Evolutionary conservation across 2,329 filamentous ascomycete species (phyloP).

Genomic region (Biscogniauxia sp.): DNA sequence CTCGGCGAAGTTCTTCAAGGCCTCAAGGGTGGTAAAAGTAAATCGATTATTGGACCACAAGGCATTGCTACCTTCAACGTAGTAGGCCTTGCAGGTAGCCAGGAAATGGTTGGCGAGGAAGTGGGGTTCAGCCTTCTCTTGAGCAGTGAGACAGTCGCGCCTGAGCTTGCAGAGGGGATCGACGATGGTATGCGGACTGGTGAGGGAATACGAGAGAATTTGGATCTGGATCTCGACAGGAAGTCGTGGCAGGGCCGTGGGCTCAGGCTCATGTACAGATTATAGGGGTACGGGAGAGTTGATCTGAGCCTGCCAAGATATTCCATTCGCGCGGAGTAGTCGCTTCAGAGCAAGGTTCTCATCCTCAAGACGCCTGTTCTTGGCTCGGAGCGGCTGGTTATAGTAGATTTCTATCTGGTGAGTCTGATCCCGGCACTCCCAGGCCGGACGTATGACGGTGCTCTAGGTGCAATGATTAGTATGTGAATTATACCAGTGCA

Average conservation of each 20-base stretch:
- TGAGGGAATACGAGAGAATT: slow-evolving; percentile 51
- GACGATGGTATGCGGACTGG: slow-evolving; percentile 48
- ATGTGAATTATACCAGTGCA: no score
- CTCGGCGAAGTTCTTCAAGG: slow-evolving; percentile 48
- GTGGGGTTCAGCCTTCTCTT: slow-evolving; percentile 43
- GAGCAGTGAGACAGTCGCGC: slow-evolving; percentile 41
- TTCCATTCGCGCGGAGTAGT: slow-evolving; percentile 50
- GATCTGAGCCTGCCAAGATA: slow-evolving; percentile 45
- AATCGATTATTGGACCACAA: slow-evolving; percentile 54
- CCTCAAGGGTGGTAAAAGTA: slow-evolving; percentile 51
- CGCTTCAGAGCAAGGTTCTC: slow-evolving; percentile 51
- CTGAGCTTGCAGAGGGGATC: slow-evolving; percentile 50
- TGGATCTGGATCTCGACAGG: slow-evolving; percentile 53
- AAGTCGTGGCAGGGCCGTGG: slow-evolving; percentile 39
- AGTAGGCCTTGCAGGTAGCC: slow-evolving; percentile 48
- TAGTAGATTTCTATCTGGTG: slow-evolving; percentile 49
- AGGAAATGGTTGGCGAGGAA: slow-evolving; percentile 54
- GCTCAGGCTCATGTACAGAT: slow-evolving; percentile 16
- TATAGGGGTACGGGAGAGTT: slow-evolving; percentile 26
- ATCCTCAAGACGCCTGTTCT: slow-evolving; percentile 44
- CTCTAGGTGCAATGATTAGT: background rate
- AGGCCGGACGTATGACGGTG: slow-evolving; percentile 31
- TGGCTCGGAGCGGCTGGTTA: slow-evolving; percentile 46
- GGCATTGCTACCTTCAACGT: slow-evolving; percentile 47
- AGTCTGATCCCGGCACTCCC: slow-evolving; percentile 52